phyloP scores from a whole-genome alignment of 495 filamentous ascomycete species.

The Poronia punctata region DNA sequence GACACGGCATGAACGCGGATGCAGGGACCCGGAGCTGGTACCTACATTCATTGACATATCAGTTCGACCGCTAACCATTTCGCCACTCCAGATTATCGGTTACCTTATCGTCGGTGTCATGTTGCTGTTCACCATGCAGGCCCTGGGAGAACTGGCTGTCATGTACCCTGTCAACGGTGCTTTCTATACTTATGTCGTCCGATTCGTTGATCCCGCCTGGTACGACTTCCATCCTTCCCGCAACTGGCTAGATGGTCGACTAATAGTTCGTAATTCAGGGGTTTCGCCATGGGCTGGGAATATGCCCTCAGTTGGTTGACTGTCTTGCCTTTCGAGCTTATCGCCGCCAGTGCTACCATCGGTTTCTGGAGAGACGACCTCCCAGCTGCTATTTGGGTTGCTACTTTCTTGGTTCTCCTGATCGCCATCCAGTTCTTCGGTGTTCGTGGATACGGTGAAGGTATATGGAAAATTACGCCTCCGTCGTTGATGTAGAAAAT shows the following conservation, averaged over 20 bases:
- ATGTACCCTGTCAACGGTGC: slow-evolving; percentile 57
- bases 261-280: slow-evolving; percentile 24
- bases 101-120: slow-evolving; percentile 41
- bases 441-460: slow-evolving; percentile 51
- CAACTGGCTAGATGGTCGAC: background rate
- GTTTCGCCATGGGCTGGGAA: slow-evolving; percentile 75
- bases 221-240: slow-evolving; percentile 5
- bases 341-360: slow-evolving; percentile 43
- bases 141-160: slow-evolving; percentile 61
- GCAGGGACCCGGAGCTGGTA: too few relatives aligned
- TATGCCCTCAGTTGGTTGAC: slow-evolving; percentile 56
- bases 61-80: background rate
- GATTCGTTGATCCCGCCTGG: slow-evolving; percentile 64
- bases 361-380: slow-evolving; percentile 32
- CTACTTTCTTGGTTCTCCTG: slow-evolving; percentile 45
- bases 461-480: slow-evolving; percentile 17
- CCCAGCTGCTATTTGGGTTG: slow-evolving; percentile 50
- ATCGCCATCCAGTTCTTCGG: slow-evolving; percentile 58
- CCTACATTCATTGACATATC: too few relatives aligned
- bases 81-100: slow-evolving; percentile 39
- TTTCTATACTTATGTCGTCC: slow-evolving; percentile 53
- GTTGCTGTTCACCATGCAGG: slow-evolving; percentile 44
- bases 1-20: background rate
- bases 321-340: slow-evolving; percentile 45
- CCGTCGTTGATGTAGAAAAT: slow-evolving; percentile 27